Conservation (phyloP, 176 grass and related monocot species). For the Puccinellia tenuiflora region DNA sequence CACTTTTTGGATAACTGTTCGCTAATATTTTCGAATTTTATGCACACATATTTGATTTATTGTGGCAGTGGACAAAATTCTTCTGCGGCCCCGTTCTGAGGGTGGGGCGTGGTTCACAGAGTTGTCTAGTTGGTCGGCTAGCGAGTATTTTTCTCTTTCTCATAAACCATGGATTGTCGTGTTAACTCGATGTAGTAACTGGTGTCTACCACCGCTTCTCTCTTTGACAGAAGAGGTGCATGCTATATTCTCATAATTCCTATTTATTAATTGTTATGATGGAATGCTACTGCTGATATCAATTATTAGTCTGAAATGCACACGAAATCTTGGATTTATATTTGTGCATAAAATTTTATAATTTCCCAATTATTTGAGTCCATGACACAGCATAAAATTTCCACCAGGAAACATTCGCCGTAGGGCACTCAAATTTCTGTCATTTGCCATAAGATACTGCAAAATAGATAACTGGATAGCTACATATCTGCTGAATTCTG, state of each 20-base stretch:
- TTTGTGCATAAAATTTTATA: neutral
- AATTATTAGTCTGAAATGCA: neutral
- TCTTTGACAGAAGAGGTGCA: no score
- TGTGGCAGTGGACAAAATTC: no score
- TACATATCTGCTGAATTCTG: neutral
- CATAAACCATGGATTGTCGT: no score
- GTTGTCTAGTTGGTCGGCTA: no score
- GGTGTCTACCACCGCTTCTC: no score
- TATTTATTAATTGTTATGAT: neutral
- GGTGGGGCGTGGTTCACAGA: no score
- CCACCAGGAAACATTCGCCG: neutral
- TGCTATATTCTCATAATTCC: no score
- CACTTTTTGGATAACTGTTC: neutral
- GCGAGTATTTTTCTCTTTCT: no score
- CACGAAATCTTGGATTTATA: neutral
- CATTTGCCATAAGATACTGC: neutral
- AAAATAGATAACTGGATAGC: neutral
- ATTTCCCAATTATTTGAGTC: neutral
- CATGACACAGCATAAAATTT: neutral
- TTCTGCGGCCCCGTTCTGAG: no score
- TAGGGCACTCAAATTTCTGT: neutral
- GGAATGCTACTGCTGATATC: neutral
- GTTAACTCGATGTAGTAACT: no score
- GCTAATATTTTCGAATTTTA: neutral
- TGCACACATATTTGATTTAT: neutral